phyloP scores from a whole-genome alignment of 2,329 filamentous ascomycete genomes.

The Alternaria panax region DNA sequence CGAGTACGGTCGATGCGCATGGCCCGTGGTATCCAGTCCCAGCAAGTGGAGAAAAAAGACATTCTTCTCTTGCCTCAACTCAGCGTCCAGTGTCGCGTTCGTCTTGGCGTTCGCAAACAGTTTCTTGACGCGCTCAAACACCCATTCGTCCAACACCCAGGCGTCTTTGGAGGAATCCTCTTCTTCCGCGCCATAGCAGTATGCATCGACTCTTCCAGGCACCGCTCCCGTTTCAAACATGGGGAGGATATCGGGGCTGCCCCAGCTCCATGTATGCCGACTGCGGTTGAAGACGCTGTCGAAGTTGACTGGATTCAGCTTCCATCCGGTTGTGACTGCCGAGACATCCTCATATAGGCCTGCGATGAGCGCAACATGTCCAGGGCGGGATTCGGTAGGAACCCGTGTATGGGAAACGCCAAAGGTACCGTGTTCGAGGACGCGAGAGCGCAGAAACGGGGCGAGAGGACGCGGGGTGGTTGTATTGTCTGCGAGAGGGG shows the following conservation, averaged over 20 bases:
- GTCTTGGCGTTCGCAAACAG: slow-evolving; percentile 81
- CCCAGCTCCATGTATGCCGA: slow-evolving; percentile 98
- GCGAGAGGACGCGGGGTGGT: slow-evolving; percentile 80
- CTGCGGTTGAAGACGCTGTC: slow-evolving; percentile 99
- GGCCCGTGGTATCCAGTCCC: slow-evolving; percentile 89
- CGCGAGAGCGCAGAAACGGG: slow-evolving; percentile 87
- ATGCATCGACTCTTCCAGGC: slow-evolving; percentile 85
- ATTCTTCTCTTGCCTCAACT: slow-evolving; percentile 80
- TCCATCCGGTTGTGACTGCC: slow-evolving; percentile 96
- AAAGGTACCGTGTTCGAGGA: slow-evolving; percentile 90
- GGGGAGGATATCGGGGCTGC: slow-evolving; percentile 92
- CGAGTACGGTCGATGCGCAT: slow-evolving; percentile 87
- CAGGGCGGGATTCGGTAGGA: slow-evolving; percentile 93
- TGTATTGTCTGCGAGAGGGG: slow-evolving; percentile 65
- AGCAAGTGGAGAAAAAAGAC: slow-evolving; percentile 96
- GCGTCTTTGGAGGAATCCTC: slow-evolving; percentile 92
- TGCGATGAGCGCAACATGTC: slow-evolving; percentile 95
- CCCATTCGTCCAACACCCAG: slow-evolving; percentile 85
- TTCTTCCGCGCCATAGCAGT: slow-evolving; percentile 80
- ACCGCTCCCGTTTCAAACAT: slow-evolving; percentile 97
- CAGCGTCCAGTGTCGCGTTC: slow-evolving; percentile 76
- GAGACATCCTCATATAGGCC: slow-evolving; percentile 98
- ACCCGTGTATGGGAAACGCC: slow-evolving; percentile 97
- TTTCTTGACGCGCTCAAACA: slow-evolving; percentile 90
- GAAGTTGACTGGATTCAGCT: slow-evolving; percentile 96